phyloP scores from a whole-genome alignment of 164 flowering plant genomes.

The Piper betle region DNA sequence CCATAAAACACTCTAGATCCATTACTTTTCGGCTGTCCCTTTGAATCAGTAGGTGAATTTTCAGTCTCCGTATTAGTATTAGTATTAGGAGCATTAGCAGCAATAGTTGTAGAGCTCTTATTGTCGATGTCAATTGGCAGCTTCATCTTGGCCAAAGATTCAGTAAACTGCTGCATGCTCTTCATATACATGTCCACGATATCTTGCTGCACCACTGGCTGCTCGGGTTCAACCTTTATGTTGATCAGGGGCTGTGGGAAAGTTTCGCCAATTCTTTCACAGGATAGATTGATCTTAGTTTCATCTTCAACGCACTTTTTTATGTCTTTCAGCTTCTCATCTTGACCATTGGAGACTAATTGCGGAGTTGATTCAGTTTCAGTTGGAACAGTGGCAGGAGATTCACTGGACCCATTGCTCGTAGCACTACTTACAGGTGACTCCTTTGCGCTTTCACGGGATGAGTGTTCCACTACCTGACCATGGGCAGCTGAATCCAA shows the following conservation, averaged over 20 bases:
- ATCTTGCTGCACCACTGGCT: constrained; percentile 69
- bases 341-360: constrained; percentile 30
- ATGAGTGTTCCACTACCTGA: constrained; percentile 29
- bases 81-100: constrained; percentile 25
- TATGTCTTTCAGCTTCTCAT: constrained; percentile 19
- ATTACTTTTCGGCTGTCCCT: constrained; percentile 92
- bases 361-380: constrained; percentile 30
- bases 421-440: constrained; percentile 67
- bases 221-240: constrained; percentile 51
- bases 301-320: constrained; percentile 19
- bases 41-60: constrained; percentile 36
- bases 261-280: constrained; percentile 14
- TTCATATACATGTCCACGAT: constrained; percentile 84
- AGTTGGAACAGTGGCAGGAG: constrained; percentile 40
- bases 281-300: constrained; percentile 34
- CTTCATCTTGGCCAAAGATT: too few species aligned
- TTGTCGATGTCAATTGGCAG: constrained; percentile 74
- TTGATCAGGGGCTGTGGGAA: constrained; percentile 29
- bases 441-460: constrained; percentile 24
- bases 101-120: constrained; percentile 31
- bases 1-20: too few species aligned
- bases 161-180: too few species aligned
- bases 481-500: constrained; percentile 16
- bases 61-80: constrained; percentile 37
- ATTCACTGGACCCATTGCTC: constrained; percentile 27